Base-by-base conservation (phyloP, 1,139 yeast genomes). In the Waltiozyma sp. region DNA sequence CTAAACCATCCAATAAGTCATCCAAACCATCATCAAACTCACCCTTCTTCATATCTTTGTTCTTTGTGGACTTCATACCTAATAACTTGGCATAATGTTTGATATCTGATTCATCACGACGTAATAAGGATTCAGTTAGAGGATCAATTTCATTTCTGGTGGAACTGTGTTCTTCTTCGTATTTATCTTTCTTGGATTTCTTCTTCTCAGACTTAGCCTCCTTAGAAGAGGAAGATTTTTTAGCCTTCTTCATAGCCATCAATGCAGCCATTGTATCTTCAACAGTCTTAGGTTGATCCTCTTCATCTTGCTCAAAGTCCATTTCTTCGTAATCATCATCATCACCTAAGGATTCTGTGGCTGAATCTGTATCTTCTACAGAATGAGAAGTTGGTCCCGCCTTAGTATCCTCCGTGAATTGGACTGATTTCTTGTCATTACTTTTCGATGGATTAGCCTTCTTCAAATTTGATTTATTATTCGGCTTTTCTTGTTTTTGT, bases 71-170 rank as follows among this genome's bases (percentile, higher is more conserved):
- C 54, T 81, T 84, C 51, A 83, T 59, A 1, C 95, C 95, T 18
- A 89, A 68, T 53, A 83, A 80, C 49, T 82, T 83, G 4, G 96
- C 91, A 58, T 87, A 89, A 57, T 80, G 87, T 23, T 73, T 78
- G 63, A 87, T 78, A 40, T 89, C 95, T 42, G 77, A 78, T 45
- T 86, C 93, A 54, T 86, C 95, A 49, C 73, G 70, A 41, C 67
- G 67, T 54, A 73, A 60, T 33, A 71, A 63, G 15, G 71, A 72
- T 19, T 65, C 62, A 23, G 71, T 54, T 23, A 68, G 35, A 3
- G 60, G 54, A 41, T 49, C 49, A 15, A 49, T 43, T 26, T 19
- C 37, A 13, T 14, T 31, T 40, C 45, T 40, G 19, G 39, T 3
- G 38, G 15, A 4, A 38, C 13, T 3, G 24, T 19, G 19, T 31